Evolutionary conservation across 805 yeast species (phyloP).

Genomic region (Zygosaccharomyces siamensis): DNA sequence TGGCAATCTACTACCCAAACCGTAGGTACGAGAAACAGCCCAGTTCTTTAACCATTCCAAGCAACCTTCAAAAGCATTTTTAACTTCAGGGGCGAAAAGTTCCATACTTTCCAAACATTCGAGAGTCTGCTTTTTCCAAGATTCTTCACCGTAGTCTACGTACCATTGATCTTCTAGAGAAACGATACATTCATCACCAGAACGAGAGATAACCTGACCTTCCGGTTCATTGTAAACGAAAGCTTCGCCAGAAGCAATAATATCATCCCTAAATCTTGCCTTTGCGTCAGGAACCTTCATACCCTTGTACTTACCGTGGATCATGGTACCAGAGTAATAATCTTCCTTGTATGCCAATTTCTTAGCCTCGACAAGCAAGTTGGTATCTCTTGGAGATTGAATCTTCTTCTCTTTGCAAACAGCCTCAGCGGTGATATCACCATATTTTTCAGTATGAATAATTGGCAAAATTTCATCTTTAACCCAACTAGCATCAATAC

Average conservation of each 20-base stretch:
- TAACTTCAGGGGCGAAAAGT: slow-evolving; percentile 75
- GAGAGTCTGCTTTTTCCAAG: slow-evolving; percentile 77
- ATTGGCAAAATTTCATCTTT: slow-evolving; percentile 65
- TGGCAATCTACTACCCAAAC: slow-evolving; percentile 90
- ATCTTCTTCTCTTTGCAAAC: slow-evolving; percentile 84
- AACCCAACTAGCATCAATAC: slow-evolving; percentile 84
- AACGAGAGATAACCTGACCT: slow-evolving; percentile 80
- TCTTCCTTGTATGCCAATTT: slow-evolving; percentile 96
- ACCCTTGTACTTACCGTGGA: slow-evolving; percentile 78
- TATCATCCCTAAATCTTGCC: slow-evolving; percentile 75
- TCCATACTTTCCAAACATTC: slow-evolving; percentile 75
- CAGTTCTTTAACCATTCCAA: slow-evolving; percentile 95
- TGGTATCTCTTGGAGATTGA: slow-evolving; percentile 88
- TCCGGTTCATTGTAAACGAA: slow-evolving; percentile 95
- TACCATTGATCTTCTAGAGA: slow-evolving; percentile 99
- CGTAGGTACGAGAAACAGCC: slow-evolving; percentile 97
- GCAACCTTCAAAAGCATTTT: slow-evolving; percentile 89
- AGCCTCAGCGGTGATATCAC: slow-evolving; percentile 80
- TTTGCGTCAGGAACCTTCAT: slow-evolving; percentile 89
- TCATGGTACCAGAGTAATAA: slow-evolving; percentile 82
- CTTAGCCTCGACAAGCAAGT: slow-evolving; percentile 85
- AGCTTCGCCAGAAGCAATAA: slow-evolving; percentile 72
- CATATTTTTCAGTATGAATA: slow-evolving; percentile 77
- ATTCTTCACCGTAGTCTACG: slow-evolving; percentile 91
- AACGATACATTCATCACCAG: slow-evolving; percentile 95